Evolutionary conservation across 106 monocot species (phyloP), one percentile per base, ranked within the genome.

Genomic region (Posidonia australis): DNA sequence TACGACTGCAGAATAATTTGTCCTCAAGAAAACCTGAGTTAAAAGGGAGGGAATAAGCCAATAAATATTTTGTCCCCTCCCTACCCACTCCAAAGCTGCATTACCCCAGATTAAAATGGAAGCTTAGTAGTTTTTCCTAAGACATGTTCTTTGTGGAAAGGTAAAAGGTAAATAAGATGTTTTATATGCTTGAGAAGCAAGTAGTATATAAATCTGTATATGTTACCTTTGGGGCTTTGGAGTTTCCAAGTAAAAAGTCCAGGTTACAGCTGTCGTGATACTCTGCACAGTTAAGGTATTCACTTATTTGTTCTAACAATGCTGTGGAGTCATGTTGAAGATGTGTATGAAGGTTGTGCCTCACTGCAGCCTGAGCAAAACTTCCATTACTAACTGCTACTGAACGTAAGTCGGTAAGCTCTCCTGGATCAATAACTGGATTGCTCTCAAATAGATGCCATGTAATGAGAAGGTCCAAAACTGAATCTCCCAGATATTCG

Each of bases 401-500:
- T 10, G 94, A 90, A 17, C 94, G 71, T 55, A 96, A 63, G 51
- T 84, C 84, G 51, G 94, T 96, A 26, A 96, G 67, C 58, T 86
- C 84, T 13, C 94, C 90, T 23, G 86, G 90, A 76, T 87, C 86
- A 22, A 80, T 67, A 62, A 84, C 70, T 51, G 46, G 30, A 76
- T 90, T 72, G 67, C 44, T 46, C 22, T 74, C 61, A 72, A 82
- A 96, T 10, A 86, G 84, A 76, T 90, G 76, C 68, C 77, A 73
- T 20, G 94, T 96, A 20, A 96, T 78, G 13, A 96, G 72, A 23
- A 96, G 51, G 67, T 90, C 90, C 56, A 96, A 58, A 17, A 86
- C 84, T 0, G 94, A 65, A 47, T 96, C 94, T 5, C 94, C 94
- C 1, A 96, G 74, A 67, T 84, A 90, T 72, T 96, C 94, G 63